Percentiles rank a stretch among this genome's conserved stretches.
Evolutionary conservation across 345 rosid genomes (phyloP).

Genomic region (Brassica nigra): DNA sequence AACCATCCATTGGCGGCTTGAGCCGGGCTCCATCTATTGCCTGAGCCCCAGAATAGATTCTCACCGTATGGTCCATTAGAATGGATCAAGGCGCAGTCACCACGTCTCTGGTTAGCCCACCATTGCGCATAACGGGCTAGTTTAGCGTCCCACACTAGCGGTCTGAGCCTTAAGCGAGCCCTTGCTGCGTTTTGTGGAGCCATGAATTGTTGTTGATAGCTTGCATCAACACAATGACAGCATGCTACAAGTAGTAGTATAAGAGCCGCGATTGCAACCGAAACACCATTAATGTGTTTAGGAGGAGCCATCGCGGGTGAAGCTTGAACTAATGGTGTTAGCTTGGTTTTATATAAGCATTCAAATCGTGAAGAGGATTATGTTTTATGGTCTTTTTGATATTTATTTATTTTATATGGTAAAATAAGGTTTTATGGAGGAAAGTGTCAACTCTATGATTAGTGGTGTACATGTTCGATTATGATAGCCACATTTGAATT

Average conservation of each 20-base stretch:
- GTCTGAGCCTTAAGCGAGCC: conserved; percentile 46
- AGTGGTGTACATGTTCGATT: conserved; percentile 56
- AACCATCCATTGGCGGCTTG: conserved; percentile 75
- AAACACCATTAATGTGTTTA: conserved; percentile 23
- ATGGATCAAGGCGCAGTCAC: conserved; percentile 33
- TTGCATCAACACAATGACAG: conserved; percentile 26
- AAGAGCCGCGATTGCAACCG: conserved; percentile 27
- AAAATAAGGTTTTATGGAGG: background rate
- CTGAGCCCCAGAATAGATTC: conserved; percentile 87
- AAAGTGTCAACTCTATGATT: conserved; percentile 45
- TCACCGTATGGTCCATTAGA: conserved; percentile 84
- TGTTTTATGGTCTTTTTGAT: background rate
- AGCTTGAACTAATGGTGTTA: conserved; percentile 17
- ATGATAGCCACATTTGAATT: conserved; percentile 53
- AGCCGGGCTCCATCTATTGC: conserved; percentile 9
- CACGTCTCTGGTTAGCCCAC: conserved; percentile 65
- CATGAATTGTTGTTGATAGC: conserved; percentile 50
- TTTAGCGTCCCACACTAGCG: conserved; percentile 57
- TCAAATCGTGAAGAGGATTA: background rate
- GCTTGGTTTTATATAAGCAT: conserved; percentile 21
- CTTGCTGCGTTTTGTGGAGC: conserved; percentile 80
- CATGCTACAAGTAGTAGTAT: conserved; percentile 11
- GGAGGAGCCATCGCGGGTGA: conserved; percentile 32
- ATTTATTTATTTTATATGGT: background rate
- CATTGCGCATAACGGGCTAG: conserved; percentile 57